Evolutionary conservation across 208 protist genomes (phyloP).

Genomic region (Tritrichomonas foetus): DNA sequence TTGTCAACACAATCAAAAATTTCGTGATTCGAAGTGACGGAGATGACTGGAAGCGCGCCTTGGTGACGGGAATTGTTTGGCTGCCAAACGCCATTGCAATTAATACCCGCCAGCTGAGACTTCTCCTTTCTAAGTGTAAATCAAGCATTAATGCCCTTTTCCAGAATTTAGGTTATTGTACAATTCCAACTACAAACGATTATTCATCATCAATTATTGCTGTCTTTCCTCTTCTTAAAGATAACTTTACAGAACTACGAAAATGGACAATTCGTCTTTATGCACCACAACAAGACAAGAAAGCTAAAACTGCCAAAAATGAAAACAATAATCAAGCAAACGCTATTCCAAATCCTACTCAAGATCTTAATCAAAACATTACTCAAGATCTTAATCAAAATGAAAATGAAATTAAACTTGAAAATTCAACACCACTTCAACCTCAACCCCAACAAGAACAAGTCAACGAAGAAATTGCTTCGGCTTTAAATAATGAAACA

Average conservation of each 20-base stretch:
- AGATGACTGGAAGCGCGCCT: background rate
- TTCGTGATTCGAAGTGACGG: background rate
- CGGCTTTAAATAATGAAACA: no score
- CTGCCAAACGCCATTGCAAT: background rate
- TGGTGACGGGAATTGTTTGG: background rate
- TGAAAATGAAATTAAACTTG: no score
- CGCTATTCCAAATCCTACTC: no score
- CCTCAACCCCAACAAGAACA: no score
- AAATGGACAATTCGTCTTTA: background rate
- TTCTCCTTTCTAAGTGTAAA: background rate
- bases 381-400: no score
- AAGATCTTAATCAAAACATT: no score
- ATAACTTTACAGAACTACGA: background rate
- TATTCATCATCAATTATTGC: background rate
- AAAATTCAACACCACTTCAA: no score
- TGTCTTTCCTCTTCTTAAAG: background rate
- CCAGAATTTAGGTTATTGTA: background rate
- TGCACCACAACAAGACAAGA: no score
- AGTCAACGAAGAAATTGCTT: no score
- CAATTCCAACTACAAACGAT: background rate
- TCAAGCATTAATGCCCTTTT: background rate
- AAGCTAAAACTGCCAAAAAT: no score
- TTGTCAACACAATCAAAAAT: background rate
- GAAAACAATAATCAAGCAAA: no score
- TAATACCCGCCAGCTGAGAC: background rate